Evolutionary conservation across 805 yeast genomes (phyloP), one percentile per base, ranked within the genome.

Genomic region (Hemisphaericaspora nanyangensis): DNA sequence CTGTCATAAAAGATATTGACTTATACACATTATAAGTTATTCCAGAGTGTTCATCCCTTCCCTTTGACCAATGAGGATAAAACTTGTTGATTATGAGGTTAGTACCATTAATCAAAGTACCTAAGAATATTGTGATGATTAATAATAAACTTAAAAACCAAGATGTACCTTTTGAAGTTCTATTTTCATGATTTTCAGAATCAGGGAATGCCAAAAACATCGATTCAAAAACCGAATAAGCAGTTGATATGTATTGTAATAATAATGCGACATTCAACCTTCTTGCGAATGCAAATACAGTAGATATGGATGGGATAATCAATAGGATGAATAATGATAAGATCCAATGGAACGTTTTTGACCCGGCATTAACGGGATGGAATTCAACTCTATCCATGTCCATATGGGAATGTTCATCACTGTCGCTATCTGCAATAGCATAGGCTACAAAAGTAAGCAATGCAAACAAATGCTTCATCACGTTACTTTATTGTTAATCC

Each of bases 261-360:
- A 68, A 44, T 3, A 74, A 58, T 2, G 80, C 63, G 19, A 71
- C 51, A 38, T 69, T 72, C 35, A 66, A 55, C 31, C 67, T 62
- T 37, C 74, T 69, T 1, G 87, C 85, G 46, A 80, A 61, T 1
- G 82, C 74, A 26, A 77, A 67, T 6, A 68, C 70, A 1, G 83
- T 58, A 1, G 80, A 65, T 1, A 81, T 38, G 0, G 85, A 78
- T 2, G 90, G 86, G 1, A 76, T 7, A 2, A 83, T 47, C 19
- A 82, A 63, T 17, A 79, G 50, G 5, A 76, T 34, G 1, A 61
- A 45, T 16, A 81, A 37, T 0, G 85, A 63, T 16, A 70, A 33
- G 15, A 82, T 52, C 88, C 88, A 84, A 52, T 84, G 91, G 54
- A 80, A 68, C 0, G 82, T 63, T 49, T 77, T 79, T 6, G 79